Evolutionary conservation across 352 stramenopile genomes (phyloP).

Genomic region (Pythium vanterpoolii): DNA sequence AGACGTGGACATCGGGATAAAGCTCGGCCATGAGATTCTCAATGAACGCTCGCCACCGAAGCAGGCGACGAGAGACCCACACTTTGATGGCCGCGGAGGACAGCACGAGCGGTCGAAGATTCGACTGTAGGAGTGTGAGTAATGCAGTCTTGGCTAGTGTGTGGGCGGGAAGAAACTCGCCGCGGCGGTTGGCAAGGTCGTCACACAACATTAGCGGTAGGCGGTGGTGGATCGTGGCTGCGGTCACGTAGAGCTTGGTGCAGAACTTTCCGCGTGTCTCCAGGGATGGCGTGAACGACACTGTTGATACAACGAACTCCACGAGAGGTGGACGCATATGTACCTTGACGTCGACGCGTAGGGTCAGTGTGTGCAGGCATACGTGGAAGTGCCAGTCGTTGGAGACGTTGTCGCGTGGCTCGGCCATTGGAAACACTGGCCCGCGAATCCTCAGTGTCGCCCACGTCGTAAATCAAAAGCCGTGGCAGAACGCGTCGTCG

Average conservation of each 20-base stretch:
- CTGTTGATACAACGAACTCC: neutral
- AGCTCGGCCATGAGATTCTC: neutral
- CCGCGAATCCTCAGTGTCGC: conserved; percentile 4
- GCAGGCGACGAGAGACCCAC: neutral
- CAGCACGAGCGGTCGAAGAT: neutral
- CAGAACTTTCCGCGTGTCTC: neutral
- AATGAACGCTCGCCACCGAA: neutral
- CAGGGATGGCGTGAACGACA: neutral
- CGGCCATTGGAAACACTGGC: neutral
- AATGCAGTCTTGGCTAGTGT: neutral
- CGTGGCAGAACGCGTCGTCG: conserved; percentile 32
- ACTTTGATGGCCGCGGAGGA: neutral
- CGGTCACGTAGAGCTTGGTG: neutral
- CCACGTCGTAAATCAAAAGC: conserved; percentile 36
- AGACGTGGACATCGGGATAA: neutral
- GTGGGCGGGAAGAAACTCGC: neutral
- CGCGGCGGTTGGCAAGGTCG: neutral
- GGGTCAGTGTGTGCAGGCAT: neutral
- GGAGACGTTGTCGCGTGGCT: neutral
- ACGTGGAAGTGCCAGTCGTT: neutral
- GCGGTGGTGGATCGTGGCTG: neutral
- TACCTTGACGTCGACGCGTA: neutral
- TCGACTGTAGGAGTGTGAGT: neutral
- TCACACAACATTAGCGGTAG: neutral
- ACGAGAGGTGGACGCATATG: neutral